phyloP scores from a whole-genome alignment of 176 grass and related monocot genomes.

The Triticum urartu region DNA sequence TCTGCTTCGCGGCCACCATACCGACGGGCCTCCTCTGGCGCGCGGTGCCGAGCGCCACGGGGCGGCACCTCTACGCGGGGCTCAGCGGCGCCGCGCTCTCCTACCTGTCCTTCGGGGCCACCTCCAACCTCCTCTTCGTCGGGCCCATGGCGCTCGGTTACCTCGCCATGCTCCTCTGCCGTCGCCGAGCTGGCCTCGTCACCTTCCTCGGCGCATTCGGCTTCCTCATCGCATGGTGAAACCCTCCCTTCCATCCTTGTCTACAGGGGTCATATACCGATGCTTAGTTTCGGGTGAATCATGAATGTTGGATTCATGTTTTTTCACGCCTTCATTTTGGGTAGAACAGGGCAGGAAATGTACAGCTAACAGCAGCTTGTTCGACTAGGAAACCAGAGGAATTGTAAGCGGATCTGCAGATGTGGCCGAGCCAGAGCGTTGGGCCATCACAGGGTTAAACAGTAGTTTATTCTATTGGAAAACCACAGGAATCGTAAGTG shows the following conservation, averaged over 20 bases:
- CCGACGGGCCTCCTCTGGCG: constrained; percentile 78
- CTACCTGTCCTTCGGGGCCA: constrained; percentile 82
- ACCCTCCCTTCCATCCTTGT: constrained; percentile 5
- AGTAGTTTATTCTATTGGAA: constrained; percentile 1
- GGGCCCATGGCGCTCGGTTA: constrained; percentile 79
- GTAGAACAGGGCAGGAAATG: neutral
- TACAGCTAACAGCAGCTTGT: constrained; percentile 7
- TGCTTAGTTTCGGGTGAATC: constrained; percentile 12
- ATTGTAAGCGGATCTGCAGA: neutral
- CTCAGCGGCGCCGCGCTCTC: constrained; percentile 75
- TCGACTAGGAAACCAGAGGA: constrained; percentile 11
- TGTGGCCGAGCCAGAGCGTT: neutral
- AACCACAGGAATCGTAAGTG: neutral
- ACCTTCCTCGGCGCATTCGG: constrained; percentile 90
- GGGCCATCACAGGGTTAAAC: neutral
- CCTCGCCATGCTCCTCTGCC: constrained; percentile 73
- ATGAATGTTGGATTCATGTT: neutral
- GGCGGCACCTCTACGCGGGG: constrained; percentile 82
- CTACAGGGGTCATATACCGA: neutral
- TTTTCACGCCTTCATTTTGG: constrained; percentile 3
- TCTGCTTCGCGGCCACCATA: constrained; percentile 96
- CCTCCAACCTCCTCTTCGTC: constrained; percentile 93
- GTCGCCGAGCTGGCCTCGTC: constrained; percentile 62
- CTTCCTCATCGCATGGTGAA: constrained; percentile 94
- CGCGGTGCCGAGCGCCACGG: constrained; percentile 53